Base-by-base conservation (phyloP, 306 rosid genomes). In the Hylodesmum podocarpum region DNA sequence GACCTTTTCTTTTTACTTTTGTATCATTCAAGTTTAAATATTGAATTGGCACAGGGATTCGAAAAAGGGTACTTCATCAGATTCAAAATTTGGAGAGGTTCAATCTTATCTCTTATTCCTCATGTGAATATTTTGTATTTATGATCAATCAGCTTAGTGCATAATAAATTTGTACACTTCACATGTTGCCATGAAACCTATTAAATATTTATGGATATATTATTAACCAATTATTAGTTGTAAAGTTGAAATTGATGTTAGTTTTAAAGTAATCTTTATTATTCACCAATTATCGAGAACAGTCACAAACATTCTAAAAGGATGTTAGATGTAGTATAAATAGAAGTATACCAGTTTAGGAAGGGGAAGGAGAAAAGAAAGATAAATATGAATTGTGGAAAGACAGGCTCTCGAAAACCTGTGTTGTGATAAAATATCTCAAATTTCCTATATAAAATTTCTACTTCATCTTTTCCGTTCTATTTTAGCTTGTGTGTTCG, bases 21-120 rank as follows among this genome's bases (percentile, higher is more conserved):
- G 47, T 61, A 50, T 40, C 54, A 76, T 41, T 62, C 68, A 36
- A 58, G 62, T 76, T 82, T 82, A 31, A 86, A 64, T 82, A 51
- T 76, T 74, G 10, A 77, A 79, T 67, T 89, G 89, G 76, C 62
- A 14, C 92, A 95, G 99, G 97, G 99, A 92, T 85, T 80, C 94
- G 36, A 88, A 67, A 77, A 70, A 87, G 41, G 90, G 91, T 41
- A 59, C 91, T 65, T 83, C 90, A 50, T 83, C 96, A 29, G 99
- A 92, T 72, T 78, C 88, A 16, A 95, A 91, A 78, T 95, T 95
- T 80, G 99, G 99, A 86, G 99, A 95, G 99, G 99, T 95, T 72
- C 66, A 47, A 43, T 81, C 66, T 80, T 78, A 75, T 72, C 25
- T 73, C 84, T 39, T 75, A 46, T 49, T 73, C 54, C 79, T 72